Conservation (phyloP, 2,329 filamentous ascomycete genomes). For the Cordyceps javanica region DNA sequence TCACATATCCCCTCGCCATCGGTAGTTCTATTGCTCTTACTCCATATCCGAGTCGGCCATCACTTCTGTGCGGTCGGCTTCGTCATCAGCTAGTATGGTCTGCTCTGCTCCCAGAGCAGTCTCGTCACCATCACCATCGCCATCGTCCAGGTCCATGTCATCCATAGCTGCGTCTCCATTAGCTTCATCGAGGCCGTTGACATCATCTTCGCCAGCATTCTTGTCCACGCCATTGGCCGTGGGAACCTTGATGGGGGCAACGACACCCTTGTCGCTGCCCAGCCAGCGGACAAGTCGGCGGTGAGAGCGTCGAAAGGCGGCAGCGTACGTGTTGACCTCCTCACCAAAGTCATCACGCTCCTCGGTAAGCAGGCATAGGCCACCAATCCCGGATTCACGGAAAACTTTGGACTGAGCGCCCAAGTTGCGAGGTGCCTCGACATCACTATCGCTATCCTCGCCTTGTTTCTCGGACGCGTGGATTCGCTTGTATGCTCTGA, state of each 20-base stretch:
- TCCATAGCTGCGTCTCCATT: constrained; percentile 38
- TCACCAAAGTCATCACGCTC: constrained; percentile 74
- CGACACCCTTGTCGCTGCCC: constrained; percentile 40
- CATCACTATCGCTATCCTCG: constrained; percentile 58
- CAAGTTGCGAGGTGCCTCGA: constrained; percentile 29
- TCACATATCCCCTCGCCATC: neutral
- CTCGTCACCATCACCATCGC: constrained; percentile 24
- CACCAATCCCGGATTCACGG: constrained; percentile 54
- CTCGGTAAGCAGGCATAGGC: constrained; percentile 52
- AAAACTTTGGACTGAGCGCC: constrained; percentile 34
- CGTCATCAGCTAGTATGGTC: constrained; percentile 39
- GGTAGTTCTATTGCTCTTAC: constrained; percentile 15
- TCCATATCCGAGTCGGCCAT: constrained; percentile 32
- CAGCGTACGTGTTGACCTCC: constrained; percentile 60
- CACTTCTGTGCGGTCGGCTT: constrained; percentile 34
- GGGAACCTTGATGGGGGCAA: constrained; percentile 39
- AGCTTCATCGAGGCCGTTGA: constrained; percentile 24
- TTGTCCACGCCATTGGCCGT: constrained; percentile 18
- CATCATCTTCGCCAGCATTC: constrained; percentile 18
- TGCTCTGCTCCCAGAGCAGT: constrained; percentile 18
- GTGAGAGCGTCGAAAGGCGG: constrained; percentile 56
- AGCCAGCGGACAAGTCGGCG: constrained; percentile 67
- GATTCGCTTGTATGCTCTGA: constrained; percentile 60
- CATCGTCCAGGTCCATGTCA: constrained; percentile 38
- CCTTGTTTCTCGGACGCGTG: constrained; percentile 50